Conservation (phyloP, 2,329 filamentous ascomycete genomes). For the Pyrenophora seminiperda region DNA sequence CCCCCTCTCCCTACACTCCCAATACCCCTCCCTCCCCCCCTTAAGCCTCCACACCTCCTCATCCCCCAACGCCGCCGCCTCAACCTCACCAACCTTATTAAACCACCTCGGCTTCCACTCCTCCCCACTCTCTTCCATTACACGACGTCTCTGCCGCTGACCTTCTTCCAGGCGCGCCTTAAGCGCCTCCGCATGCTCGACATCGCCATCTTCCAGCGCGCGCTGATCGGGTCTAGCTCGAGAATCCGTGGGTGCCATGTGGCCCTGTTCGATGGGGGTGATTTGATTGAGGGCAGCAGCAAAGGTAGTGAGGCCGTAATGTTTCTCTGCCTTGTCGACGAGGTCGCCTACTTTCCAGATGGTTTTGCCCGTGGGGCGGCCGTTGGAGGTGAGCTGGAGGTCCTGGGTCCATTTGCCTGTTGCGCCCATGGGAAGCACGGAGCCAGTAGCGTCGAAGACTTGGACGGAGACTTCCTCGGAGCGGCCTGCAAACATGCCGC, state of each 20-base stretch:
- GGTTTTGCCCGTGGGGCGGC: constrained; percentile 64
- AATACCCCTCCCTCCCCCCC: constrained; percentile 85
- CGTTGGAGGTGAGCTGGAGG: constrained; percentile 69
- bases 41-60: constrained; percentile 67
- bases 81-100: constrained; percentile 60
- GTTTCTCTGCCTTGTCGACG: constrained; percentile 76
- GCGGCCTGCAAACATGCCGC: constrained; percentile 95
- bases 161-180: constrained; percentile 86
- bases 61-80: constrained; percentile 39
- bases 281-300: constrained; percentile 87
- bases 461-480: constrained; percentile 87
- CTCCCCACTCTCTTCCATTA: constrained; percentile 76
- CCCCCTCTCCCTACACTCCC: constrained; percentile 78
- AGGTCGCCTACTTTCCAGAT: constrained; percentile 81
- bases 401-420: constrained; percentile 83
- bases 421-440: constrained; percentile 69
- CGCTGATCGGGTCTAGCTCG: constrained; percentile 86
- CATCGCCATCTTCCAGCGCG: constrained; percentile 77
- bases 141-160: constrained; percentile 75
- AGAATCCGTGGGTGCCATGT: constrained; percentile 80
- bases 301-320: constrained; percentile 88
- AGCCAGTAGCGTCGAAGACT: constrained; percentile 69
- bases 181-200: constrained; percentile 81
- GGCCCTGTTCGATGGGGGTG: constrained; percentile 75
- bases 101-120: constrained; percentile 84